A percentile compares a stretch with the other conserved stretches of the same genome.
Evolutionary conservation across 306 rosid genomes (phyloP).

Genomic region (Cucurbita ficifolia): DNA sequence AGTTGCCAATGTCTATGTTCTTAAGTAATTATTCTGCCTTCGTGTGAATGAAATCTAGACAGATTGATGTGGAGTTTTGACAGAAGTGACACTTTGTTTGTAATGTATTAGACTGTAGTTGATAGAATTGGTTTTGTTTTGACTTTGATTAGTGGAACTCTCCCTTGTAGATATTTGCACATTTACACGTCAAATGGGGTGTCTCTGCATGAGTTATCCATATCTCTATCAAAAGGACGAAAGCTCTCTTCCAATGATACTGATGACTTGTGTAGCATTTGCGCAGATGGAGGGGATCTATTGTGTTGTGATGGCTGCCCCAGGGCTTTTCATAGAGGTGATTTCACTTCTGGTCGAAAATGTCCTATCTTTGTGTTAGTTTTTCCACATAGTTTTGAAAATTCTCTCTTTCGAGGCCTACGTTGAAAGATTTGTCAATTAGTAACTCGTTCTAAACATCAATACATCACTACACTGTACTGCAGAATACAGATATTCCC

Average conservation of each 20-base stretch:
- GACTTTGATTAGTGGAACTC: slow-evolving; percentile 5
- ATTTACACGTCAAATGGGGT: slow-evolving; percentile 87
- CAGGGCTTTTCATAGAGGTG: slow-evolving; percentile 75
- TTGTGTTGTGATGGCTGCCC: slow-evolving; percentile 93
- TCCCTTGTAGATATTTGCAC: slow-evolving; percentile 58
- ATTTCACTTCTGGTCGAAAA: neutral
- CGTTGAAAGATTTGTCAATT: neutral
- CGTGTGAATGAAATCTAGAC: neutral
- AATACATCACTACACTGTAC: neutral
- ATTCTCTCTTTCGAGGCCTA: neutral
- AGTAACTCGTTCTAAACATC: neutral
- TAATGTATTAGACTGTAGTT: neutral
- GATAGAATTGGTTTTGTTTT: neutral
- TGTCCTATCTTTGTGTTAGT: neutral
- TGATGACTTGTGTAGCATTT: slow-evolving; percentile 78
- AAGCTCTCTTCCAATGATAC: slow-evolving; percentile 39
- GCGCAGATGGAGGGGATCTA: slow-evolving; percentile 75
- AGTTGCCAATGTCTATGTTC: too few relatives aligned
- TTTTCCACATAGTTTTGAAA: neutral
- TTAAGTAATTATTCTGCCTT: neutral
- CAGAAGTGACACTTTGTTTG: neutral
- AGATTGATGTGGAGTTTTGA: neutral
- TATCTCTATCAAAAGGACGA: slow-evolving; percentile 44
- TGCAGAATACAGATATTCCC: neutral
- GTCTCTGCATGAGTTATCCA: slow-evolving; percentile 80